Evolutionary conservation across 2,329 filamentous ascomycete species (phyloP), one percentile per base, ranked within the genome.

Genomic region (Pyrenophora tritici-repentis): DNA sequence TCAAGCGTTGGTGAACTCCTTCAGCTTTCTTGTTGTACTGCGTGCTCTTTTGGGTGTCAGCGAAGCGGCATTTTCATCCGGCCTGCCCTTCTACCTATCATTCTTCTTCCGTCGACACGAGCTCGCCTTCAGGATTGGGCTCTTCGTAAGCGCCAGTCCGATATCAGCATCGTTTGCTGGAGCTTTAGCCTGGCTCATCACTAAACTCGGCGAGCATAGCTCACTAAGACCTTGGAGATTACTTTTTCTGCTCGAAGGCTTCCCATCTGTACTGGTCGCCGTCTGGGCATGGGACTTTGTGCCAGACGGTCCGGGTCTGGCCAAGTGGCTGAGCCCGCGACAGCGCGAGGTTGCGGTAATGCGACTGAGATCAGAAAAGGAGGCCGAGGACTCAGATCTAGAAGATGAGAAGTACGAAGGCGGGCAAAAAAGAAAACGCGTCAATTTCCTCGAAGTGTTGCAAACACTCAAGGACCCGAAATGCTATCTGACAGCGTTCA

Each of bases 221-320:
- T 88, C 88, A 13, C 86, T 96, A 42, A 88, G 90, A 0, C 85
- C 89, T 3, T 96, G 91, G 91, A 83, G 91, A n/a, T 80, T 92
- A 2, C 79, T 96, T 22, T 95, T 96, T 66, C 80, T 96, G 6
- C 62, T 93, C 10, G 91, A 96, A 72, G 91, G 91, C 1, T 93
- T 95, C 53, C 91, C 91, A 1, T 91, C 88, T 20, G 82, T 95
- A 36, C 55, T 96, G 7, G 83, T 89, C 10, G 86, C 89, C 5
- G 84, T 88, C 0, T 79, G 87, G 56, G 88, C 90, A 10, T 96
- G 86, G 86, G 78, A 80, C 45, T 78, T 87, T 66, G 85, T 96
- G 42, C 91, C 91, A 0, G 91, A 96, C 73, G 83, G 84, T 0
- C 91, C 91, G 0, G 74, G 70, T 10, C 65, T 67, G 5, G 74